Base-by-base conservation (phyloP, 2,329 filamentous ascomycete genomes). In the Aspergillus fijiensis region DNA sequence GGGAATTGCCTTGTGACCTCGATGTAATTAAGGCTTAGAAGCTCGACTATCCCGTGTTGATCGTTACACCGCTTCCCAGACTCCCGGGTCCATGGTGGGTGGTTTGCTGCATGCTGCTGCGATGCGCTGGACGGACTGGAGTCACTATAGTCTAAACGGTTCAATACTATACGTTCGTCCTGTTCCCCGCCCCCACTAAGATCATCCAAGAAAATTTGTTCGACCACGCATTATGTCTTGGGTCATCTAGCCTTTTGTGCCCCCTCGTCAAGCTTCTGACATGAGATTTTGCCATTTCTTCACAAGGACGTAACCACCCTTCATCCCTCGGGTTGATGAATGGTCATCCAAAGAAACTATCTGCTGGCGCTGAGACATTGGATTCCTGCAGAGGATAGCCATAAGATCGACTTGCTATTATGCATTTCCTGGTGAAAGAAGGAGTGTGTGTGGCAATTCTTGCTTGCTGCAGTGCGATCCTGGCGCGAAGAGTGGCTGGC, bases 71-170 rank as follows among this genome's bases (percentile, higher is more conserved):
- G 58, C 61, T 63, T 65, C 59, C 63, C 63, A 65, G 48, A 61
- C 49, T 53, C 59, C 61, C 61, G 63, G 63, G 63, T 65, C 63
- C n/a, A 55, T 55, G 42, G n/a, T 29, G 0, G 79, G 14, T 45
- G 39, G 33, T 19, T 9, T 53, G 57, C 70, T 25, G 72, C 71
- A 21, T 80, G 79, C 78, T 53, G 35, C 55, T 81, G 10, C 70
- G 68, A 48, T 25, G 52, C 52, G 52, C 42, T 55, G 52, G 49
- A 45, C n/a, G 39, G 6, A 45, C 39, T 16, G 39, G 14, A 45
- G 4, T 45, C 23, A 23, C 4, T 23, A 23, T 23, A 5, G 23
- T 23, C 23, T 23, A 23, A 23, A 23, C 23, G 23, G 27, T 29
- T 29, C 27, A 29, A 10, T 45, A 23, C 23, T 23, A 4, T 23